Base-by-base conservation (phyloP, 164 flowering plant genomes). In the Kingdonia uniflora region DNA sequence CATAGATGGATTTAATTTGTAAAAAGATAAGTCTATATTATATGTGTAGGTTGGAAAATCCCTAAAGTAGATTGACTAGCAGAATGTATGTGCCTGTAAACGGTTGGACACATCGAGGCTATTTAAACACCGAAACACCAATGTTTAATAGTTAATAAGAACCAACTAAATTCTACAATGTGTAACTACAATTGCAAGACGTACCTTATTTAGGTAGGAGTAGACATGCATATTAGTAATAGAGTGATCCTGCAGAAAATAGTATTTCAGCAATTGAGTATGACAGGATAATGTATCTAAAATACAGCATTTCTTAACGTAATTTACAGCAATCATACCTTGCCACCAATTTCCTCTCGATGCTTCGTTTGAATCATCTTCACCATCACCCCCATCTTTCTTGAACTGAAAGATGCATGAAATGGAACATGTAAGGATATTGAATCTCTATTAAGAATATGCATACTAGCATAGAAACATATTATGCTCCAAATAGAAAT, bases 291-390 rank as follows among this genome's bases (percentile, higher is more conserved):
- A 20, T 2, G 17, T 14, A 14, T 14, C 51, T 14, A 21, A 24
- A 48, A 24, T 8, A 45, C 22, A 45, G 19, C 24, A 15, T 14
- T 10, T 17, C 21, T 48, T 14, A 10, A n/a, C 16, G 11, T 23
- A 16, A 29, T 50, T 19, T 2, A 33, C 19, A 16, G 16, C 11
- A 52, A 29, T 49, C 60, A 51, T 73, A 80, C 95, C 95, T 72
- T 85, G 78, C 95, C 90, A 85, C 95, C 94, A 88, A 50, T 88
- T 85, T 58, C 97, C 97, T 69, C 97, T 78, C 1, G 80, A 74
- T 38, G 87, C 95, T 66, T 70, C 52, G 35, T 66, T 71, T 12
- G 70, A 59, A 51, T 75, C 82, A 67, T 70, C 88, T 49, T 77
- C 82, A 55, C 52, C 78, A 48, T 77, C 82, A 54, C 52, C 77